Percentiles rank a stretch among this genome's conserved stretches.
Conservation (phyloP, 2,329 filamentous ascomycete genomes). For the Sporothrix pseudoabietina region DNA sequence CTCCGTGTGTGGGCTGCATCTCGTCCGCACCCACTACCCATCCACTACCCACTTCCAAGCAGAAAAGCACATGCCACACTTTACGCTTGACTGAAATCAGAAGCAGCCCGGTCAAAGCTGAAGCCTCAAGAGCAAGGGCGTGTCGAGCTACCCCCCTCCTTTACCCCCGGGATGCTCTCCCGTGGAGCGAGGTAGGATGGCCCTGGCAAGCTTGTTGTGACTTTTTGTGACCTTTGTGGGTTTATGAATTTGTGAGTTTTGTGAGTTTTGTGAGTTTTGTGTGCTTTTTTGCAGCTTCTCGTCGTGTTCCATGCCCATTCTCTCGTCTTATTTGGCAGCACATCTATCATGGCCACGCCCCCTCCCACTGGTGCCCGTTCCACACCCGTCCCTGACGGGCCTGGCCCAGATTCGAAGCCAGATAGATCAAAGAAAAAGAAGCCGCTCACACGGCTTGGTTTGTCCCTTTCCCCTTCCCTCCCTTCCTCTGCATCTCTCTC, state of each 20-base stretch:
- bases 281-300: neutral
- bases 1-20: neutral
- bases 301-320: neutral
- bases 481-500: neutral
- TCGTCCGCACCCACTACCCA: neutral
- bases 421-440: conserved; percentile 14
- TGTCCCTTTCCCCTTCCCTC: neutral
- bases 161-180: neutral
- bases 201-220: neutral
- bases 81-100: conserved; percentile 11
- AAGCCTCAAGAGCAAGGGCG: conserved; percentile 9
- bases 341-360: neutral
- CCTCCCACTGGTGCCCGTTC: neutral
- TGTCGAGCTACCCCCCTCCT: neutral
- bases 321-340: too few species aligned
- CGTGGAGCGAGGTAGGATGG: neutral
- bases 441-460: conserved; percentile 6
- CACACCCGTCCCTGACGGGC: neutral
- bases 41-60: neutral
- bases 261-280: neutral
- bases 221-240: neutral
- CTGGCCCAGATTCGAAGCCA: neutral
- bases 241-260: neutral
- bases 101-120: conserved; percentile 13
- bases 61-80: conserved; percentile 3